Conservation (phyloP, 1,139 yeast species). For the Candida sp. region DNA sequence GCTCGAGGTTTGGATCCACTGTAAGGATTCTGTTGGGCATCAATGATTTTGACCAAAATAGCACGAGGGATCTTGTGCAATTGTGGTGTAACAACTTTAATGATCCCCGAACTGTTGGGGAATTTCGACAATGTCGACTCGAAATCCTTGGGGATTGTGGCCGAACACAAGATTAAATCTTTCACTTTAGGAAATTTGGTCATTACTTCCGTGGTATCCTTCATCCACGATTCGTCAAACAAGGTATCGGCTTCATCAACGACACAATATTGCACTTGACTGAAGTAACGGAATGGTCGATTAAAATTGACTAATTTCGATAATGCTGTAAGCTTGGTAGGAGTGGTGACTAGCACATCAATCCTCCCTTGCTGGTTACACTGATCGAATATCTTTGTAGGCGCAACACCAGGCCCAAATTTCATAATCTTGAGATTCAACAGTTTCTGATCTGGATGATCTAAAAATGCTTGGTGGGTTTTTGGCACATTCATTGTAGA, state of each 20-base stretch:
- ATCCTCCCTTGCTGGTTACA: slow-evolving; percentile 46
- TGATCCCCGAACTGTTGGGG: slow-evolving; percentile 53
- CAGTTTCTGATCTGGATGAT: slow-evolving; percentile 20
- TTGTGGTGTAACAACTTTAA: slow-evolving; percentile 71
- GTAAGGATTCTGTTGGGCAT: slow-evolving; percentile 73
- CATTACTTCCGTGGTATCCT: slow-evolving; percentile 60
- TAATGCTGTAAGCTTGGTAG: slow-evolving; percentile 57
- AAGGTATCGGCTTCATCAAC: slow-evolving; percentile 97
- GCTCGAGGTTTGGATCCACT: slow-evolving; percentile 83
- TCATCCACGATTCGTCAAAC: slow-evolving; percentile 78
- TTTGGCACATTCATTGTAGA: slow-evolving; percentile 11
- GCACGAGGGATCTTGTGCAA: slow-evolving; percentile 80
- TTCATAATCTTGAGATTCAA: slow-evolving; percentile 47
- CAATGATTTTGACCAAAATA: slow-evolving; percentile 69
- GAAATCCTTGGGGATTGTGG: slow-evolving; percentile 83
- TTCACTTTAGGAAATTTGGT: slow-evolving; percentile 50
- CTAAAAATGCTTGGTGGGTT: slow-evolving; percentile 20
- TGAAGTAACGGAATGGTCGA: slow-evolving; percentile 46
- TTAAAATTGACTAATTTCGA: slow-evolving; percentile 40
- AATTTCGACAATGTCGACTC: slow-evolving; percentile 60
- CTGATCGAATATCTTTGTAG: slow-evolving; percentile 42
- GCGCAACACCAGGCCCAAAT: slow-evolving; percentile 57
- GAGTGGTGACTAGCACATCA: slow-evolving; percentile 84
- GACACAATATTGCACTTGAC: slow-evolving; percentile 56
- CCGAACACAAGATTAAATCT: slow-evolving; percentile 78